Conservation (phyloP, 2,329 filamentous ascomycete species). For the Claviceps monticola region DNA sequence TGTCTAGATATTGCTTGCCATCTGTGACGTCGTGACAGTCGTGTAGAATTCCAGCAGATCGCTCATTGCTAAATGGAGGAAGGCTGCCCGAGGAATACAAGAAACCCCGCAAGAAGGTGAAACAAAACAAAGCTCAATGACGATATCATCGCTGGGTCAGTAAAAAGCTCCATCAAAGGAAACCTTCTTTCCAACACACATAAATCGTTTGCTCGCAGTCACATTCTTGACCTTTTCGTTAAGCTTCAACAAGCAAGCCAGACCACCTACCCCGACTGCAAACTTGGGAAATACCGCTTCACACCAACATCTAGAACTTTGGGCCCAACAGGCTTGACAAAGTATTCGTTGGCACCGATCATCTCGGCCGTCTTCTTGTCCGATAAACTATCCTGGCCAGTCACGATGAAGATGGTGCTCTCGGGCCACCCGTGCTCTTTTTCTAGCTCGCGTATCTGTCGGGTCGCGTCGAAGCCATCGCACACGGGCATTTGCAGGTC, state of each 20-base stretch:
- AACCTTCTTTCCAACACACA: no score
- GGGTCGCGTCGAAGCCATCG: constrained; percentile 15
- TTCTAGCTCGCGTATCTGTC: constrained; percentile 13
- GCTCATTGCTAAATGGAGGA: no score
- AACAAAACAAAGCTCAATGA: no score
- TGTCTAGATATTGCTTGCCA: neutral
- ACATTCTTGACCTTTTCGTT: no score
- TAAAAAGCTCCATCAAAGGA: no score
- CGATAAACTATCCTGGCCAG: constrained; percentile 13
- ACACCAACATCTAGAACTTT: neutral
- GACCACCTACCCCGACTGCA: neutral
- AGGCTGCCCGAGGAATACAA: no score
- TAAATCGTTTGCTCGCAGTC: no score
- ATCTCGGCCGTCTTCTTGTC: neutral
- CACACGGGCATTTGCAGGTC: constrained; percentile 18
- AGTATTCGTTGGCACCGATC: neutral
- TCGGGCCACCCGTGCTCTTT: constrained; percentile 5
- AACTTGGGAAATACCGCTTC: neutral
- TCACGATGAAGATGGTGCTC: constrained; percentile 14
- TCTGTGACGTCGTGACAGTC: neutral
- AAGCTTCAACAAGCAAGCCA: neutral
- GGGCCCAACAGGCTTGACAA: neutral
- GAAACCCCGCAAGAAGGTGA: no score
- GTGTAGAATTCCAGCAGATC: no score
- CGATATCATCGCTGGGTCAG: no score